These are phyloP conservation scores for Ciborinia camelliae DNA, from an alignment of 2,329 filamentous ascomycete genomes.

Conservation along the genomic window DNA sequence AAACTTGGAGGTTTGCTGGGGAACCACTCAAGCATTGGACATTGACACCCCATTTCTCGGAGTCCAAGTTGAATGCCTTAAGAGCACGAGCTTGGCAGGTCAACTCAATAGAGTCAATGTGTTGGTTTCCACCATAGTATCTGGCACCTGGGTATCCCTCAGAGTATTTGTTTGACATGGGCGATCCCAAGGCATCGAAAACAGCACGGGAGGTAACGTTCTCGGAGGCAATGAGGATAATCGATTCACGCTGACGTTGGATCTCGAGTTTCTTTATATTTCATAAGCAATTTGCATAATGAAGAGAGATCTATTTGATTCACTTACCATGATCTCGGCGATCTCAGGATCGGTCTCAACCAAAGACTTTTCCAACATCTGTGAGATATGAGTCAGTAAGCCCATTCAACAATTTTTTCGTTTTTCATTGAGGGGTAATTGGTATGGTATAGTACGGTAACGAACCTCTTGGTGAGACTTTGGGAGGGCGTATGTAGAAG, in stretches of 20 bases:
- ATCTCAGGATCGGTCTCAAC: conserved; percentile 91
- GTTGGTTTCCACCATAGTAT: conserved; percentile 99
- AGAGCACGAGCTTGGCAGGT: conserved; percentile 94
- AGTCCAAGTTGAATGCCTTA: conserved; percentile 81
- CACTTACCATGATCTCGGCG: conserved; percentile 87
- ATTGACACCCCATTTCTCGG: conserved; percentile 95
- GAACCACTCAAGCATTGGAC: conserved; percentile 91
- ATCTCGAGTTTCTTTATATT: conserved; percentile 75
- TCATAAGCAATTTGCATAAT: conserved; percentile 18
- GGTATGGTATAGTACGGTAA: conserved; percentile 22
- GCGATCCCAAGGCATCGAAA: conserved; percentile 91
- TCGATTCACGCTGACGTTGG: conserved; percentile 95
- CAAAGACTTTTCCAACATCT: conserved; percentile 96
- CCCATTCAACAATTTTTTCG: not conserved
- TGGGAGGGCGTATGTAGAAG: conserved; percentile 56
- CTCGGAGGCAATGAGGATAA: conserved; percentile 97
- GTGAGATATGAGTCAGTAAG: conserved; percentile 31
- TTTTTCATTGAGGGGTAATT: not conserved
- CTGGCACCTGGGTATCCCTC: conserved; percentile 97
- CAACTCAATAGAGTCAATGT: conserved; percentile 94
- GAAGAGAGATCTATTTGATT: not conserved
- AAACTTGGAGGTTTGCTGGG: conserved; percentile 96
- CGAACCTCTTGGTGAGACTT: conserved; percentile 63
- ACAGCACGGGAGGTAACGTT: conserved; percentile 98
- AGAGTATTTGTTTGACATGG: conserved; percentile 99